Conservation (phyloP, 2,329 filamentous ascomycete genomes). For the Lachnellula arida region DNA sequence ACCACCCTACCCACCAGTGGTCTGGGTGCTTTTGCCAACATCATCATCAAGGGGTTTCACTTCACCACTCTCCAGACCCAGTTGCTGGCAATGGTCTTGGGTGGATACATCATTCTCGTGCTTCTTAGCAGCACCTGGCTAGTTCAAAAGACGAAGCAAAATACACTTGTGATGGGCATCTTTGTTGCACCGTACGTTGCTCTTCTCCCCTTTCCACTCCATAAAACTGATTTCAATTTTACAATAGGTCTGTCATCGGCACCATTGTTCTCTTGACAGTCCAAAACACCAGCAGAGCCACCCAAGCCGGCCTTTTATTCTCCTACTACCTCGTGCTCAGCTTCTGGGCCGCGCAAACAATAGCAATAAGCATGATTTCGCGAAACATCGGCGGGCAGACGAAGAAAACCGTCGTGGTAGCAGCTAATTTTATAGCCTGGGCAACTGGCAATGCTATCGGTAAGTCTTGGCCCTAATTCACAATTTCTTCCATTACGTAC, state of each 20-base stretch:
- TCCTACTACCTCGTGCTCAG: constrained; percentile 73
- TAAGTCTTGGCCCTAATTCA: constrained; percentile 22
- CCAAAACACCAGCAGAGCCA: constrained; percentile 49
- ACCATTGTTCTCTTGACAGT: constrained; percentile 70
- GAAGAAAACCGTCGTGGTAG: constrained; percentile 47
- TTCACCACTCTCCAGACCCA: constrained; percentile 66
- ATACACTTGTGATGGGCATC: constrained; percentile 59
- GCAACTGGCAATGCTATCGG: constrained; percentile 53
- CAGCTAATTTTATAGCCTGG: constrained; percentile 46
- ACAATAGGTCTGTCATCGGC: constrained; percentile 63
- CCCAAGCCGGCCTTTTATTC: constrained; percentile 63
- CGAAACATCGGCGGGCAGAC: constrained; percentile 49
- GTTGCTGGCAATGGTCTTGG: constrained; percentile 69
- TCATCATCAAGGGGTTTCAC: constrained; percentile 66
- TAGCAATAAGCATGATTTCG: constrained; percentile 57
- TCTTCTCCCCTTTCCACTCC: background rate
- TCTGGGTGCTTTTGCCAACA: constrained; percentile 67
- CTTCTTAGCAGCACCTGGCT: constrained; percentile 62
- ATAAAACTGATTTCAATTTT: constrained; percentile 29
- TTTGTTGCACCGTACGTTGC: constrained; percentile 55
- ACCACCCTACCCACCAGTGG: constrained; percentile 71
- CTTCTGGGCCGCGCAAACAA: constrained; percentile 70
- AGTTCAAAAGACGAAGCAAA: constrained; percentile 65
- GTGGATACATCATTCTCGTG: constrained; percentile 68
- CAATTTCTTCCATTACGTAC: no score